phyloP scores from a whole-genome alignment of 208 protist genomes.

The Herpetomonas tarakana region DNA sequence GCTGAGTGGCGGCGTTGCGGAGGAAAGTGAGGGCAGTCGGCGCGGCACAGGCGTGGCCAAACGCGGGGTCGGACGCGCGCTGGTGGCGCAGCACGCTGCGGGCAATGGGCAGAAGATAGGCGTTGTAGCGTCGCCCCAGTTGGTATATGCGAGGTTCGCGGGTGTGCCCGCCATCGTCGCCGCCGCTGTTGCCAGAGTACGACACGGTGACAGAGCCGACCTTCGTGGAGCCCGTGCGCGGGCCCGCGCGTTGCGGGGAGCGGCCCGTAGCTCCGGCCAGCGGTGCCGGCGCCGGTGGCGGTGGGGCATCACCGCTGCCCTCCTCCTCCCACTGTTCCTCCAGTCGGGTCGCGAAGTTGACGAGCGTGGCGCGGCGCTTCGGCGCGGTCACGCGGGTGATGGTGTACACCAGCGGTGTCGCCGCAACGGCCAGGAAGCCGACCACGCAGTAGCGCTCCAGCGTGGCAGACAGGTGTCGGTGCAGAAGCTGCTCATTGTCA shows the following conservation, averaged over 20 bases:
- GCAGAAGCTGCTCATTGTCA: too few species aligned
- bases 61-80: conserved; percentile 24
- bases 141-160: background rate
- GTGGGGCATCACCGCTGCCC: too few species aligned
- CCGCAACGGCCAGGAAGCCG: conserved; percentile 26
- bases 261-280: background rate
- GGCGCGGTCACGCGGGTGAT: conserved; percentile 18
- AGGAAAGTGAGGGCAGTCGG: conserved; percentile 15
- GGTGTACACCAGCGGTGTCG: conserved; percentile 29
- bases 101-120: background rate
- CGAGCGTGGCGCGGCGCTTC: conserved; percentile 22
- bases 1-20: background rate
- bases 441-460: conserved; percentile 30
- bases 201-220: background rate
- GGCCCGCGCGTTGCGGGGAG: background rate
- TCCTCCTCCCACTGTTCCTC: conserved; percentile 11
- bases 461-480: conserved; percentile 19
- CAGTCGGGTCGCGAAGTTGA: conserved; percentile 20
- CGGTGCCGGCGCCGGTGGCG: too few species aligned
- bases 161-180: background rate
- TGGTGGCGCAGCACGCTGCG: conserved; percentile 15
- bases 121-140: background rate
- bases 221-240: background rate
- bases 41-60: conserved; percentile 18
- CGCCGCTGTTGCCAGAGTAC: conserved; percentile 9